Percentiles rank a stretch among this genome's conserved stretches.
These are phyloP conservation scores for Fusarium kyushuense DNA, from an alignment of 2,329 filamentous ascomycete genomes.

Conservation along the genomic window DNA sequence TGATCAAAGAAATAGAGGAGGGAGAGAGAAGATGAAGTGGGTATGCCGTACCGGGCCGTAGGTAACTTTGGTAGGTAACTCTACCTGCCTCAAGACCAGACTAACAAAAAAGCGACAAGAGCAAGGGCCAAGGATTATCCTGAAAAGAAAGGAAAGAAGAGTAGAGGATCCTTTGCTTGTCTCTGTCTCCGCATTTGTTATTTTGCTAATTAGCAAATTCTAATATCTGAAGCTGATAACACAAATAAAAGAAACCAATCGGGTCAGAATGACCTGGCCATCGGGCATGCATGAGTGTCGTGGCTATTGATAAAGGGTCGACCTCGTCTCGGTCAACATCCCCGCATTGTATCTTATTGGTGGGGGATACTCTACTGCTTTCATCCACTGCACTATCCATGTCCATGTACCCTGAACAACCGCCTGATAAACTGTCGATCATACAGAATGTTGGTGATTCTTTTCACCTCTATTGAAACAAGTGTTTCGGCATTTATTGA, in stretches of 20 bases:
- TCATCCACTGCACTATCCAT: conserved; percentile 1
- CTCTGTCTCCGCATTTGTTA: background rate
- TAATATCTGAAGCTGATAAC: conserved; percentile 26
- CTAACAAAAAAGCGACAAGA: background rate
- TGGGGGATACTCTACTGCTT: conserved; percentile 6
- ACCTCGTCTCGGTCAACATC: conserved; percentile 31
- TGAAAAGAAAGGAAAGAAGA: conserved; percentile 10
- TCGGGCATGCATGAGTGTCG: conserved; percentile 61
- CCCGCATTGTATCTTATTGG: conserved; percentile 43
- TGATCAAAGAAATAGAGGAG: conserved; percentile 9
- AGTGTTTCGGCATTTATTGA: background rate
- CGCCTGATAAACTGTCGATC: conserved; percentile 17
- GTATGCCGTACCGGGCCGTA: conserved; percentile 12
- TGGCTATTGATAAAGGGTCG: conserved; percentile 61
- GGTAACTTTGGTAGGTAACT: background rate
- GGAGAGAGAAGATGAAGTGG: conserved; percentile 7
- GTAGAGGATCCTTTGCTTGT: conserved; percentile 2
- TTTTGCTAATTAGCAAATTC: conserved; percentile 15
- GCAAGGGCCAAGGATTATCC: background rate
- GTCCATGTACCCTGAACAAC: conserved; percentile 27
- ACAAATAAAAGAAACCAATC: conserved; percentile 28
- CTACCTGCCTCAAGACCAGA: background rate
- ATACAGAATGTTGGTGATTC: background rate
- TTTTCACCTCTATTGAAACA: background rate
- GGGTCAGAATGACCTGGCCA: conserved; percentile 24